These are phyloP conservation scores for Fusarium cicatricum DNA, from an alignment of 2,329 filamentous ascomycete species.

Conservation along the genomic window DNA sequence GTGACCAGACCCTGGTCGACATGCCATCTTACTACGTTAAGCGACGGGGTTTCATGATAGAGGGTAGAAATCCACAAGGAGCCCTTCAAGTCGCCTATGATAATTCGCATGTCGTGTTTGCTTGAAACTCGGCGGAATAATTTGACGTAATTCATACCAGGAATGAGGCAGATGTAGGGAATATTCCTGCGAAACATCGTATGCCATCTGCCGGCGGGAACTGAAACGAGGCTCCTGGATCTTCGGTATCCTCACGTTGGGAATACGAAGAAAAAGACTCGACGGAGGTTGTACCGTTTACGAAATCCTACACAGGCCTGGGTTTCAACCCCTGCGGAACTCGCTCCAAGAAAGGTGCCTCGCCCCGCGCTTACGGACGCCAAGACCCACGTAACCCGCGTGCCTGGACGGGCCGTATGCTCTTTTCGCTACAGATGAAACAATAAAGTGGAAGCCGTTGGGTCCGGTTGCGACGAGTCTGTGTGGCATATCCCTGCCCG, in stretches of 20 bases:
- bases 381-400: not conserved
- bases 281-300: constrained; percentile 17
- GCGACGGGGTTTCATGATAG: not conserved
- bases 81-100: not conserved
- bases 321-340: constrained; percentile 26
- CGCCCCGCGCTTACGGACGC: not conserved
- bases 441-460: constrained; percentile 12
- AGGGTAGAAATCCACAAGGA: not conserved
- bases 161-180: too few relatives aligned
- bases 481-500: constrained; percentile 13
- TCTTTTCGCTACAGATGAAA: constrained; percentile 22
- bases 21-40: not conserved
- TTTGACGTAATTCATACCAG: not conserved
- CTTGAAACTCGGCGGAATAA: not conserved
- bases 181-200: too few relatives aligned
- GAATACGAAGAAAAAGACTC: too few relatives aligned
- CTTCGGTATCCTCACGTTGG: too few relatives aligned
- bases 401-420: not conserved
- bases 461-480: not conserved
- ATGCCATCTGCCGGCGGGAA: too few relatives aligned
- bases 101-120: not conserved
- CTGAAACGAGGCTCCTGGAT: too few relatives aligned
- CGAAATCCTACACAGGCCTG: constrained; percentile 7
- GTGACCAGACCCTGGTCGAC: not conserved
- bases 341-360: constrained; percentile 8